Percentiles rank a stretch among this genome's conserved stretches.
Evolutionary conservation across 139 green algal genomes (phyloP).

Genomic region (Tetradesmus obliquus): DNA sequence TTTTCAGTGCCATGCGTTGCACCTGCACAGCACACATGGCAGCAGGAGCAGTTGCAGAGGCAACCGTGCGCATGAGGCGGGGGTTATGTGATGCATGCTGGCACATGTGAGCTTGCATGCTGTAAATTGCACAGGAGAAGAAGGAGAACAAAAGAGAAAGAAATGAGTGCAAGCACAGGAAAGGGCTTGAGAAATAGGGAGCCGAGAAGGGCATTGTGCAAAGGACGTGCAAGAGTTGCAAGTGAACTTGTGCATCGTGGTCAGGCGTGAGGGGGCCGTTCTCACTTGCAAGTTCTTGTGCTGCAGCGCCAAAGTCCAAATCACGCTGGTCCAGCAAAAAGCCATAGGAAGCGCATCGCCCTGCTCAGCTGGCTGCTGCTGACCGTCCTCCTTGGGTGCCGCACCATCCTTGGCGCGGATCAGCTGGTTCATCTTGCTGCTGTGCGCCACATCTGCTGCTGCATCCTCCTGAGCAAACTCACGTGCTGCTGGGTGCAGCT

Average conservation of each 20-base stretch:
- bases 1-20: constrained; percentile 50
- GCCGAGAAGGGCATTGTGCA: no score
- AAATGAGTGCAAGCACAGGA: no score
- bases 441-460: constrained; percentile 33
- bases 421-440: constrained; percentile 7
- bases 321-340: constrained; percentile 41
- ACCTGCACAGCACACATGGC: constrained; percentile 41
- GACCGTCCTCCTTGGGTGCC: not conserved
- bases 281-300: constrained; percentile 58
- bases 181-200: no score
- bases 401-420: not conserved
- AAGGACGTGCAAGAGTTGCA: no score
- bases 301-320: constrained; percentile 59
- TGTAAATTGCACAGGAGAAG: no score
- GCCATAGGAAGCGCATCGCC: not conserved
- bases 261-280: no score
- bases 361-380: constrained; percentile 1
- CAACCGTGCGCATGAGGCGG: not conserved
- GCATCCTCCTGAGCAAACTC: constrained; percentile 17
- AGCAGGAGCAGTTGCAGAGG: not conserved
- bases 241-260: no score
- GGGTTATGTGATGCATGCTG: not conserved
- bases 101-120: not conserved
- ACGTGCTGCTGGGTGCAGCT: constrained; percentile 18
- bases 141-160: no score